Evolutionary conservation across 2,329 filamentous ascomycete species (phyloP), one percentile per base, ranked within the genome.

Genomic region (Tolypocladium paradoxum): DNA sequence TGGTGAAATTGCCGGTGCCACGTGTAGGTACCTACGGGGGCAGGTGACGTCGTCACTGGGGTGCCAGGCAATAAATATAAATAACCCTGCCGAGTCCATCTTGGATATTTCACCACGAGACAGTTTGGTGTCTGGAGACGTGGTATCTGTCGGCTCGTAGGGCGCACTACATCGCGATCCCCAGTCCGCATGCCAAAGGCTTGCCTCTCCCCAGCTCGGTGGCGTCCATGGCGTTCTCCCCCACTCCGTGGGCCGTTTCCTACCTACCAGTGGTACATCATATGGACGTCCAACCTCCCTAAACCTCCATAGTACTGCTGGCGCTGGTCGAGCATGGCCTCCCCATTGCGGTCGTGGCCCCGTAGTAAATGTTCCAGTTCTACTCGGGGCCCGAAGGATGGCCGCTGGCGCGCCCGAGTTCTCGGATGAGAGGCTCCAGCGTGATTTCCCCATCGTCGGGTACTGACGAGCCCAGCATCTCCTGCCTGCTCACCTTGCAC

Each of bases 401-500:
- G 34, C 20, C 35, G 5, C n/a, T 27, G 31, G 18, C 27, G 33
- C 55, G 49, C 14, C 60, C 47, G 35, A 70, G 64, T 56, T 74
- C 71, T 27, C 64, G 62, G 29, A 74, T 66, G 51, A 65, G 62
- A 18, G 61, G 58, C 57, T 73, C 71, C 18, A 72, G 54, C 14
- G 55, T 53, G 35, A 77, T 62, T 45, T 60, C 59, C 7, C 64
- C 62, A 6, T 66, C 67, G 14, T 62, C 65, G 7, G 66, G 61
- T 36, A 80, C 70, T 12, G 73, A 71, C 3, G 66, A 58, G 3
- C 75, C 75, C 34, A 75, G 61, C 1, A 73, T 75, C 12, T 75
- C 73, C 27, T 67, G 57, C 34, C 77, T 64, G 54, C 68, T 74
- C 22, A 57, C 50, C 58, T 66, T 70, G 51, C 67, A 67, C 1